phyloP scores from a whole-genome alignment of 2,329 filamentous ascomycete species.

The Apiospora marii region DNA sequence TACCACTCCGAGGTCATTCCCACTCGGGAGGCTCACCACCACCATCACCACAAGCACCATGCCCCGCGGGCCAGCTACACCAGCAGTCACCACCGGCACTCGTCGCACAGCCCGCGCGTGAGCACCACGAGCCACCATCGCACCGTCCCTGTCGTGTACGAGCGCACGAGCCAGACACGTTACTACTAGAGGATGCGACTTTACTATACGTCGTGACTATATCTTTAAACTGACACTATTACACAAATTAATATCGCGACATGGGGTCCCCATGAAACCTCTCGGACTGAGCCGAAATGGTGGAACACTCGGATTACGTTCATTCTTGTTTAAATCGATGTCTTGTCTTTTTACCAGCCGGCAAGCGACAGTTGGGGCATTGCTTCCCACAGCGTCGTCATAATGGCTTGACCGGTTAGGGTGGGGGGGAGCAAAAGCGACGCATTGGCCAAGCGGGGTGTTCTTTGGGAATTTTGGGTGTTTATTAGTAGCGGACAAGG shows the following conservation, averaged over 20 bases:
- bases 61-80: slow-evolving; percentile 47
- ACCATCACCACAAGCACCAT: slow-evolving; percentile 45
- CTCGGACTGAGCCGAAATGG: not conserved
- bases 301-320: not conserved
- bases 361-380: not conserved
- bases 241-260: not conserved
- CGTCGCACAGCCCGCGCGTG: slow-evolving; percentile 49
- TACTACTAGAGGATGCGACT: slow-evolving; percentile 35
- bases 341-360: not conserved
- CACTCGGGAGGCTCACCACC: slow-evolving; percentile 47
- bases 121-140: slow-evolving; percentile 48
- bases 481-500: not conserved
- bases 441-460: slow-evolving; percentile 13
- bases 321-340: not conserved
- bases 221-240: not conserved
- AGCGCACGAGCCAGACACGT: slow-evolving; percentile 46
- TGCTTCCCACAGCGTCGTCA: slow-evolving; percentile 1
- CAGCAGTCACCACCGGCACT: slow-evolving; percentile 27
- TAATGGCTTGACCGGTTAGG: not conserved
- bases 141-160: slow-evolving; percentile 49
- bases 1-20: slow-evolving; percentile 63
- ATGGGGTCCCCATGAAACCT: too few relatives aligned
- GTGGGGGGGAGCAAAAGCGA: slow-evolving; percentile 4
- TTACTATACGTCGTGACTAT: not conserved
- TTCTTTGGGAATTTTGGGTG: slow-evolving; percentile 13